Base-by-base conservation (phyloP, 306 rosid species). In the Acacia melanoxylon region DNA sequence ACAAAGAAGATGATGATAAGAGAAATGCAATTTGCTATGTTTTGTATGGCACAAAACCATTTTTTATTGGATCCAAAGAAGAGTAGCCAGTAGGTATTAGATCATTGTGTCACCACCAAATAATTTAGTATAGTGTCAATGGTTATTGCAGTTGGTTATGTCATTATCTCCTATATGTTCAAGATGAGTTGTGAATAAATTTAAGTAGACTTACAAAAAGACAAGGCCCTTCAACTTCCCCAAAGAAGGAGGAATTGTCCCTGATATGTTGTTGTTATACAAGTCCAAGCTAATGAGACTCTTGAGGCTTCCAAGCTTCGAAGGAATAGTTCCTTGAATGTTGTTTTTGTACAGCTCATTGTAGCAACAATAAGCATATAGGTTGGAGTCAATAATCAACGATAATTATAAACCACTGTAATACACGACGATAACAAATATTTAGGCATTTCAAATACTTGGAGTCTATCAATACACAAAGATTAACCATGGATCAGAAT, bases 301-400 rank as follows among this genome's bases (percentile, higher is more conserved):
- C 88, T 89, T 90, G 84, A 95, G 81, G 84, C 86, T 91, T 72
- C 95, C 99, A 68, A 95, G 95, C 89, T 93, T 95, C 14, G 80
- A 61, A 81, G 99, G 99, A 83, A 95, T 89, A 78, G 89, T 85
- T 81, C 99, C 99, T 78, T 91, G 92, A 86, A 95, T 95, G 85
- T 87, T 91, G 91, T 95, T 95, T 83, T 93, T 91, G 89, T 95
- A 93, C 68, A 95, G 92, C 86, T 95, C 99, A 86, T 98, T 95
- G 45, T 86, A 85, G 67, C 59, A 82, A 31, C 69, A 82, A 66
- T 59, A 41, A 45, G 78, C 61, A 20, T 20, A 72, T 35, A 72
- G 71, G 31, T 51, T 51, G 24, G 25, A 19, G 4, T 54, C 54
- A 7, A 24, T 24, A 58, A 33, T 58, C 37, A 31, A 49, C 37